Conservation (phyloP, 2,329 filamentous ascomycete species). For the Colletotrichum tropicale region DNA sequence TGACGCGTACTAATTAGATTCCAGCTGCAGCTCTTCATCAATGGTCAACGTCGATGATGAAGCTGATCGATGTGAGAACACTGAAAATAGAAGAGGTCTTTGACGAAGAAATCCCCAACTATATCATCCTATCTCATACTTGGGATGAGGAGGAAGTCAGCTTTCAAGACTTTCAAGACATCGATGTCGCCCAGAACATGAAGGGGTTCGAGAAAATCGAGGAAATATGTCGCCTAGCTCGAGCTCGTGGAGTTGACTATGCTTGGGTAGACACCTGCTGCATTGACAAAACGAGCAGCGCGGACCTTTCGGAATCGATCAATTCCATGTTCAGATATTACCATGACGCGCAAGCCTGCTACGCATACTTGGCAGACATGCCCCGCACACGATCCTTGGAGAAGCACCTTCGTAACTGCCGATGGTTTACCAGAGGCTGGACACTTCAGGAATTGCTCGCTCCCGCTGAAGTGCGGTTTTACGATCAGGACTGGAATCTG, state of each 20-base stretch:
- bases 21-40: background rate
- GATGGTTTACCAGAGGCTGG: constrained; percentile 50
- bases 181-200: background rate
- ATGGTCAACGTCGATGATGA: background rate
- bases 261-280: constrained; percentile 30
- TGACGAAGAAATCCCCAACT: background rate
- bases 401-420: background rate
- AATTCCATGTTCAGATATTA: constrained; percentile 26
- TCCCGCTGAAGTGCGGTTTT: constrained; percentile 31
- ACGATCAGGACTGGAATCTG: constrained; percentile 27
- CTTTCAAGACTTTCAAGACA: constrained; percentile 13
- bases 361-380: constrained; percentile 23
- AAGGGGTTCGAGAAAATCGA: constrained; percentile 21
- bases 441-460: constrained; percentile 72
- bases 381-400: constrained; percentile 11
- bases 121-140: constrained; percentile 32
- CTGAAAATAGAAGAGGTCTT: background rate
- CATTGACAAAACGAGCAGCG: constrained; percentile 25
- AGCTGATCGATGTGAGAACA: background rate
- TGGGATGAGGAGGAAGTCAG: constrained; percentile 28
- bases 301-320: constrained; percentile 25
- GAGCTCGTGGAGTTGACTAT: constrained; percentile 4
- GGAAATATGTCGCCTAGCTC: constrained; percentile 12
- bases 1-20: background rate
- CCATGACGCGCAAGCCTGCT: constrained; percentile 20